Conservation (phyloP, 2,329 filamentous ascomycete genomes). For the Coccinonectria pachysandricola region DNA sequence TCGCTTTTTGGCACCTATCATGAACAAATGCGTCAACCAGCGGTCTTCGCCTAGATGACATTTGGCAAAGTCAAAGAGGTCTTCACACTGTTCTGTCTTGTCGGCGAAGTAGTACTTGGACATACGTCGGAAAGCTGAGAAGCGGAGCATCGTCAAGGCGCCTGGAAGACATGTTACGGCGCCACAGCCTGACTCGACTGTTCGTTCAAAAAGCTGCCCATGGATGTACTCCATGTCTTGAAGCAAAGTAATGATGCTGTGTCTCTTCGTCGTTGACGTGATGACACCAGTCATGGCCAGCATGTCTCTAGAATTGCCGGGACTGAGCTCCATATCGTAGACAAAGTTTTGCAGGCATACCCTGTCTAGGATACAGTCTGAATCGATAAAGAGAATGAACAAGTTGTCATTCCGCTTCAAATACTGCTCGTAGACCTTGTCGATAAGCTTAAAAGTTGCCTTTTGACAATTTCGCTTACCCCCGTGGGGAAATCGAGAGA, state of each 20-base stretch:
- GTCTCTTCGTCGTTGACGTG: constrained; percentile 81
- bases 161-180: constrained; percentile 91
- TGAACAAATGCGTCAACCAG: constrained; percentile 96
- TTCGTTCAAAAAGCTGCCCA: constrained; percentile 90
- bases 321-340: constrained; percentile 96
- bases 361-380: constrained; percentile 86
- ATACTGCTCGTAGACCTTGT: constrained; percentile 83
- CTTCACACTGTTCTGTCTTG: constrained; percentile 89
- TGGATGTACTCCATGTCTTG: constrained; percentile 99
- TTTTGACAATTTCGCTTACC: constrained; percentile 94
- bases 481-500: constrained; percentile 86
- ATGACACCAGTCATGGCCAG: constrained; percentile 97
- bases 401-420: constrained; percentile 80
- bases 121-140: constrained; percentile 94
- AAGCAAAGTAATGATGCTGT: constrained; percentile 80
- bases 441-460: constrained; percentile 82
- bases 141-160: constrained; percentile 88
- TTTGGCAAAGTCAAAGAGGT: constrained; percentile 94
- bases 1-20: constrained; percentile 87
- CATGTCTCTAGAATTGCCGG: constrained; percentile 85
- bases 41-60: constrained; percentile 91
- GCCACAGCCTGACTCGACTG: constrained; percentile 88
- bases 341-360: constrained; percentile 95
- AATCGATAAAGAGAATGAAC: constrained; percentile 95
- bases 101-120: constrained; percentile 98